These are phyloP conservation scores for Phaeosphaeriaceae sp. DNA, from an alignment of 2,329 filamentous ascomycete species.

Conservation along the genomic window DNA sequence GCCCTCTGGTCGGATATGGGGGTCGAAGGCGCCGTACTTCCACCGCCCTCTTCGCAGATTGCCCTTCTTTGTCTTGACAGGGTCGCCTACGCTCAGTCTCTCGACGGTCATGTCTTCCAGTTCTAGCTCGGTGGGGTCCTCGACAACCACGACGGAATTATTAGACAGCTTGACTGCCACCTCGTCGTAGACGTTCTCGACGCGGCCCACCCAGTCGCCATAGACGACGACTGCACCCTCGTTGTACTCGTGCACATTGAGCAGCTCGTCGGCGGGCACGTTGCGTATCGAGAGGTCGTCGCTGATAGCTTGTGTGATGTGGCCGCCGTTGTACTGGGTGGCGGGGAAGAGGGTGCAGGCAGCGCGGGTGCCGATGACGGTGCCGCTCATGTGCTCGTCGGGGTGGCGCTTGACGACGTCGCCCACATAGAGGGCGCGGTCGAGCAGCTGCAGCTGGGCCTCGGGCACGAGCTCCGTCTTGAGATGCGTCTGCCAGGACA, in stretches of 20 bases:
- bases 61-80: constrained; percentile 59
- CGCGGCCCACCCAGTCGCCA: constrained; percentile 63
- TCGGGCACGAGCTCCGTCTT: constrained; percentile 51
- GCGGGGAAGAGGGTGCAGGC: constrained; percentile 54
- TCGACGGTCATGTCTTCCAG: constrained; percentile 45
- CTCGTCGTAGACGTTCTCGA: constrained; percentile 58
- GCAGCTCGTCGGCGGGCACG: constrained; percentile 55
- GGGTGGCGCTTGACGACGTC: constrained; percentile 61
- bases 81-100: constrained; percentile 56
- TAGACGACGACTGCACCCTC: constrained; percentile 63
- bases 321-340: constrained; percentile 31
- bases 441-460: constrained; percentile 57
- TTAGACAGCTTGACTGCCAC: constrained; percentile 60
- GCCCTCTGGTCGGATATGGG: constrained; percentile 58
- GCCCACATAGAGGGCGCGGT: constrained; percentile 62
- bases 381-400: constrained; percentile 60
- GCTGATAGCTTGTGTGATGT: constrained; percentile 27
- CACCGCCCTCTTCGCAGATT: constrained; percentile 61
- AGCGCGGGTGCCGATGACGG: constrained; percentile 58
- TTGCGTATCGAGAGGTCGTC: constrained; percentile 47
- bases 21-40: constrained; percentile 60
- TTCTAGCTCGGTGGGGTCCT: constrained; percentile 53
- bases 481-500: constrained; percentile 56
- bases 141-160: constrained; percentile 61
- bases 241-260: constrained; percentile 53